Evolutionary conservation across 2,329 filamentous ascomycete genomes (phyloP), one percentile per base, ranked within the genome.

Genomic region (Arthrobotrys sinensis): DNA sequence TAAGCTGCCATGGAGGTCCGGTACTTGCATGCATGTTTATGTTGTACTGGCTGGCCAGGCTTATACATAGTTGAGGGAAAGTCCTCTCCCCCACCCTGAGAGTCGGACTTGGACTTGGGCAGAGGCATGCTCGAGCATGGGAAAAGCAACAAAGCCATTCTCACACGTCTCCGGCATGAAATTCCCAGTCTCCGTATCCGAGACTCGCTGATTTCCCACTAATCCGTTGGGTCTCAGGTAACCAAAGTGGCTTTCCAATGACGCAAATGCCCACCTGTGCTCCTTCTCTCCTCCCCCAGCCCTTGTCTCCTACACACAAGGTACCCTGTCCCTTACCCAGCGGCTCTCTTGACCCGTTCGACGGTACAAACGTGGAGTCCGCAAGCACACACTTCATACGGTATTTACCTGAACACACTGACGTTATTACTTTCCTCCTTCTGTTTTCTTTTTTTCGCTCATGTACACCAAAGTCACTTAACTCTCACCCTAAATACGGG

Each of bases 111-210:
- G 63, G 52, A 32, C 53, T 60, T 21, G 53, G 10, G 19, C 19
- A 12, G 45, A 57, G 16, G 55, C 36, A 14, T 60, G 55, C 55
- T 60, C 36, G 67, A 48, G 52, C 53, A 78, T 78, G 75, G 75
- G 75, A 68, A 78, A 78, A 78, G 75, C 67, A 78, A 72, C 75
- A 78, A 63, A 72, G 70, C 67, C 75, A 78, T 72, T 76, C 67
- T 78, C 67, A 69, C 67, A 78, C 60, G 62, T 63, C 67, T 72
- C 75, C 67, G 75, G 75, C 67, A 67, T 72, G 67, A 78, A 60
- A 78, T 67, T 78, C 73, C 73, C 73, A 77, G 73, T 71, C 73
- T 77, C 73, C 73, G 73, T 71, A 77, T 72, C 75, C 67, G 67
- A 78, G 62, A 68, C 75, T 68, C 40, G 75, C 67, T 77, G 75